Conservation (phyloP, 306 rosid species). For the cucumber (Cucumis sativus) region DNA sequence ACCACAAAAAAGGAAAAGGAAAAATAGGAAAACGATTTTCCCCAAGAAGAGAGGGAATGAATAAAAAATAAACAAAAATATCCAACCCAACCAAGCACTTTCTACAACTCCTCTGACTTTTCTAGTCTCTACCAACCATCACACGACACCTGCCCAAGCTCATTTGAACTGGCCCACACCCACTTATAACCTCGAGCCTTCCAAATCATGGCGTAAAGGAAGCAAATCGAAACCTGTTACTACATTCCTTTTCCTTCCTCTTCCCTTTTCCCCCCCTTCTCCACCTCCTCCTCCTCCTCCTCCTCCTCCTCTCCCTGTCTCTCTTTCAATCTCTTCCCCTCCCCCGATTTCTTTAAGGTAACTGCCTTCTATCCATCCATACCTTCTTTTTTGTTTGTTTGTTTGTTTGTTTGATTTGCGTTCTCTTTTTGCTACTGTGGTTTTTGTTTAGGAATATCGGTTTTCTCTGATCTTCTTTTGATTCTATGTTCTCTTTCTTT, state of each 20-base stretch:
- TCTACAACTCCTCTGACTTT: neutral
- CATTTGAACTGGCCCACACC: neutral
- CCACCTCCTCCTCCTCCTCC: neutral
- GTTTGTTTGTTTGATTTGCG: neutral
- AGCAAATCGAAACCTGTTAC: slow-evolving; percentile 1
- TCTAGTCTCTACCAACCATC: neutral
- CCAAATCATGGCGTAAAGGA: slow-evolving; percentile 4
- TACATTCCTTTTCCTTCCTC: neutral
- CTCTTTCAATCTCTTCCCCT: neutral
- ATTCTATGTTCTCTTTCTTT: neutral
- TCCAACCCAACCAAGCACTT: neutral
- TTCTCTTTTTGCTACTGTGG: neutral
- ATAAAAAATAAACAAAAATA: neutral
- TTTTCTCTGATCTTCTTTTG: neutral
- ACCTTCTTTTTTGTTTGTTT: neutral
- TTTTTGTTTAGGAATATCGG: neutral
- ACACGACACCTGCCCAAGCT: neutral
- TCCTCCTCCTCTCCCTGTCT: neutral
- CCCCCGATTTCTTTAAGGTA: neutral
- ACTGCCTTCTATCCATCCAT: neutral
- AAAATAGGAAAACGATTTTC: neutral
- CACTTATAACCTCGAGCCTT: neutral
- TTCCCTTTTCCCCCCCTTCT: neutral
- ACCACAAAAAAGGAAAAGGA: neutral
- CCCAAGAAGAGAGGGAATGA: neutral